Percentiles rank a stretch among this genome's conserved stretches.
These are phyloP conservation scores for Protomyces inundatus DNA, from an alignment of 1,139 yeast species.

Conservation along the genomic window DNA sequence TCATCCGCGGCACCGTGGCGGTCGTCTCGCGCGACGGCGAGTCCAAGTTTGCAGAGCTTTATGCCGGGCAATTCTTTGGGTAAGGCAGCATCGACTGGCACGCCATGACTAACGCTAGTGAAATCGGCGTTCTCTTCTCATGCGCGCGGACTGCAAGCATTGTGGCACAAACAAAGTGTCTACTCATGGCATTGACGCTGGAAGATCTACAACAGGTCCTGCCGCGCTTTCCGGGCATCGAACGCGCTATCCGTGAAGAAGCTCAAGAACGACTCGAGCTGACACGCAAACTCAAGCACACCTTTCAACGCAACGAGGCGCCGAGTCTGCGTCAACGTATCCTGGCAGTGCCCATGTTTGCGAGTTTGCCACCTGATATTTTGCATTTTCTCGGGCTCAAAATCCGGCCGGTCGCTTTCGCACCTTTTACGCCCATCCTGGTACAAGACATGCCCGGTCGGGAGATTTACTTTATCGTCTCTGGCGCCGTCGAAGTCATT, in stretches of 20 bases:
- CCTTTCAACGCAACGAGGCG: neutral
- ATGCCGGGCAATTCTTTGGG: constrained; percentile 63
- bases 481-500: constrained; percentile 66
- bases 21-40: constrained; percentile 75
- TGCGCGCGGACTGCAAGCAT: constrained; percentile 76
- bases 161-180: constrained; percentile 61
- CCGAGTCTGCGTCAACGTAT: constrained; percentile 34
- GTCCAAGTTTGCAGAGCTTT: constrained; percentile 62
- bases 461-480: constrained; percentile 60
- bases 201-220: constrained; percentile 57
- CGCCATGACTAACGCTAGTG: constrained; percentile 36
- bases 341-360: constrained; percentile 54
- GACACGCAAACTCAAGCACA: constrained; percentile 55
- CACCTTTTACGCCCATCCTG: constrained; percentile 57
- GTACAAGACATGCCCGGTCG: constrained; percentile 56
- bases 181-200: constrained; percentile 62
- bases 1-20: constrained; percentile 64
- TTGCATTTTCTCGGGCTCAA: constrained; percentile 60
- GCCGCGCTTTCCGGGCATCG: constrained; percentile 59
- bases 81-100: neutral
- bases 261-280: constrained; percentile 70
- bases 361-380: constrained; percentile 51
- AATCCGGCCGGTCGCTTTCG: constrained; percentile 52
- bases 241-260: constrained; percentile 65
- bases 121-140: constrained; percentile 68